Percentiles rank a stretch among this genome's conserved stretches.
phyloP scores from a whole-genome alignment of 176 grass and related monocot species.

The Olyra latifolia region DNA sequence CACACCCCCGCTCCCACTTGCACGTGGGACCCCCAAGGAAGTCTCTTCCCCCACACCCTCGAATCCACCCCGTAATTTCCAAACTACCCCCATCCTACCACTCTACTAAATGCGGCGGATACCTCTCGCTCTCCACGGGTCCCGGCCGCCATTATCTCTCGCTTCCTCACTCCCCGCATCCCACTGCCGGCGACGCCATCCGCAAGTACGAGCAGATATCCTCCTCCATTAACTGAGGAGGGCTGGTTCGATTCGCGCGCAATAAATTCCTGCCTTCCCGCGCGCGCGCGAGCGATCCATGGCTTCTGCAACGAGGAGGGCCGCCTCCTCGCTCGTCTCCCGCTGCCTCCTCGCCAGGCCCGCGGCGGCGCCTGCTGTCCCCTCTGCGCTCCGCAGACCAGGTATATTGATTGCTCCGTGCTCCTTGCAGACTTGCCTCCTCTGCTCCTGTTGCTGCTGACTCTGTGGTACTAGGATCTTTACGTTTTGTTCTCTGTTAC shows the following conservation, averaged over 20 bases:
- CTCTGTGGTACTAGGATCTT: not conserved
- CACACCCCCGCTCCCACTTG: not conserved
- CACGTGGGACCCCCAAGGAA: not conserved
- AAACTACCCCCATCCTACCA: not conserved
- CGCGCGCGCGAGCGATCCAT: slow-evolving; percentile 21
- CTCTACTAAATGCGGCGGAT: not conserved
- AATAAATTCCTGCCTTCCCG: slow-evolving; percentile 22
- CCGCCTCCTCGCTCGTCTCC: slow-evolving; percentile 60
- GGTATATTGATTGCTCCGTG: slow-evolving; percentile 32
- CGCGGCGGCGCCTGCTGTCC: slow-evolving; percentile 13
- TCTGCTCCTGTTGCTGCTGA: not conserved
- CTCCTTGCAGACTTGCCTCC: not conserved
- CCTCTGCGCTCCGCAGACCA: slow-evolving; percentile 43
- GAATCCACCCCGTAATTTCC: not conserved
- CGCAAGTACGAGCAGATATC: not conserved
- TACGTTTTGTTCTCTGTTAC: not conserved
- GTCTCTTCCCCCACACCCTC: not conserved
- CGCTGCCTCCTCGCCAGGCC: slow-evolving; percentile 51
- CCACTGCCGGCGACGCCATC: not conserved
- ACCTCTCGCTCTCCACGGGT: not conserved
- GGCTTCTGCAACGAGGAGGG: slow-evolving; percentile 32
- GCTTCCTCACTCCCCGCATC: not conserved
- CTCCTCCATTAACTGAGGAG: slow-evolving; percentile 14
- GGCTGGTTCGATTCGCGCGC: not conserved
- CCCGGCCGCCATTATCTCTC: not conserved